Evolutionary conservation across 768 basidiomycete genomes (phyloP).

Genomic region (Rhizopogon vesiculosus): DNA sequence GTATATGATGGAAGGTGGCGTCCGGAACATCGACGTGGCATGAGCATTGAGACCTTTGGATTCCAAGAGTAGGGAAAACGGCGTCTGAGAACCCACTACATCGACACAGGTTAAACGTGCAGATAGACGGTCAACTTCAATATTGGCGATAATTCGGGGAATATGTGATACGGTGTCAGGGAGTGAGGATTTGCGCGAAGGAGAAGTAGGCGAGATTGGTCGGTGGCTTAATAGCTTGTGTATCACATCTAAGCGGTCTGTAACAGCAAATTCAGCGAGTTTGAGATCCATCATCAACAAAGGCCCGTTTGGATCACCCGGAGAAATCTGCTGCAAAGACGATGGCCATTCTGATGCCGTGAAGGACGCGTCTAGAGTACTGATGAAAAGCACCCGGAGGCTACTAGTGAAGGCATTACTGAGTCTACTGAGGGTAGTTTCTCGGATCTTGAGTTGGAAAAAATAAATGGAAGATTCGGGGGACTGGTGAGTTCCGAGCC

Average conservation of each 20-base stretch:
- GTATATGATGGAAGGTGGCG: conserved; percentile 12
- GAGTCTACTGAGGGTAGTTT: conserved; percentile 42
- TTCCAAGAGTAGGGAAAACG: conserved; percentile 52
- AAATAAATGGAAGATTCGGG: conserved; percentile 35
- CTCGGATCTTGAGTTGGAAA: conserved; percentile 38
- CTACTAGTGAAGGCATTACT: conserved; percentile 26
- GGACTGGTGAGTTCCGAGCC: conserved; percentile 46
- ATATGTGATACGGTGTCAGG: conserved; percentile 32
- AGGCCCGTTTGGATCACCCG: conserved; percentile 56
- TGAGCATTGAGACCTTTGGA: conserved; percentile 47
- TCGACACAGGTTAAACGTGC: conserved; percentile 47
- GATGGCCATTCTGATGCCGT: conserved; percentile 60
- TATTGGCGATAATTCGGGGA: conserved; percentile 45
- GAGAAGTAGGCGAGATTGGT: conserved; percentile 10
- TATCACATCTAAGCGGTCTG: conserved; percentile 52
- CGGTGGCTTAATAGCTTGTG: conserved; percentile 30
- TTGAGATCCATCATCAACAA: conserved; percentile 44
- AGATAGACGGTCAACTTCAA: conserved; percentile 46
- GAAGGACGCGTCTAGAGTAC: conserved; percentile 22
- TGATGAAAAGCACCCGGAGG: conserved; percentile 28
- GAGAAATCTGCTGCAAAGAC: conserved; percentile 49
- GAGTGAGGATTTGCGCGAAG: conserved; percentile 15
- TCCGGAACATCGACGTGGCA: conserved; percentile 38
- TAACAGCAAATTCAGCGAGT: conserved; percentile 42
- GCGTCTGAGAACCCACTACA: conserved; percentile 30